Percentiles rank a stretch among this genome's conserved stretches.
Evolutionary conservation across 306 rosid species (phyloP).

Genomic region (Begonia loranthoides): DNA sequence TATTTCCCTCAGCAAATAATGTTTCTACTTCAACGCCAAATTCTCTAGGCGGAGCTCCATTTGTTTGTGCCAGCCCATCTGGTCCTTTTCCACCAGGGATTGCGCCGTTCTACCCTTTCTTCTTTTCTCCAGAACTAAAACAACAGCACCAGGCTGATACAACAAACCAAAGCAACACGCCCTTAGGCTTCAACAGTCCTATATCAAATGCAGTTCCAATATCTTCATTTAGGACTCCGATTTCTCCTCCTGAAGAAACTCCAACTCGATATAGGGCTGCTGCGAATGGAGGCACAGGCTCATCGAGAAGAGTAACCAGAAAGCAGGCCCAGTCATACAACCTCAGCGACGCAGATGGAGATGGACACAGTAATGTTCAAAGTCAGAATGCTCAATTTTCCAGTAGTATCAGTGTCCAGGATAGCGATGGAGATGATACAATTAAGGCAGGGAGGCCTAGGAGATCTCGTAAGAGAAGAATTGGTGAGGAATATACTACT

Average conservation of each 20-base stretch:
- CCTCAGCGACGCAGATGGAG: constrained; percentile 16
- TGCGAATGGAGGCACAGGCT: constrained; percentile 19
- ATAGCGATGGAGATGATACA: constrained; percentile 23
- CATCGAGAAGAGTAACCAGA: constrained; percentile 22
- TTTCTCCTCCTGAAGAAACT: constrained; percentile 1
- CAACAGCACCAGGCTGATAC: constrained; percentile 20
- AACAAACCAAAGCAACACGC: constrained; percentile 4
- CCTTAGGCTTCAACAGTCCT: constrained; percentile 16
- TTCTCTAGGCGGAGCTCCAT: constrained; percentile 76
- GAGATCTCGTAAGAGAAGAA: constrained; percentile 23
- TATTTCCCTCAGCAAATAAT: constrained; percentile 58
- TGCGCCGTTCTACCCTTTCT: constrained; percentile 67
- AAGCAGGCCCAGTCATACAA: constrained; percentile 24
- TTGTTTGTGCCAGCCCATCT: constrained; percentile 70
- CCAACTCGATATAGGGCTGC: constrained; percentile 2
- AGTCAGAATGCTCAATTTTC: constrained; percentile 8
- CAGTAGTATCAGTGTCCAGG: constrained; percentile 12
- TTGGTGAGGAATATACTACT: constrained; percentile 16
- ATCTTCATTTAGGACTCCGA: constrained; percentile 46
- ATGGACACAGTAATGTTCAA: constrained; percentile 21
- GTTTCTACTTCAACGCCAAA: constrained; percentile 30
- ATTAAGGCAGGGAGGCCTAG: constrained; percentile 21
- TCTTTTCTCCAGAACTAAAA: constrained; percentile 34
- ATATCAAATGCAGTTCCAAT: constrained; percentile 62
- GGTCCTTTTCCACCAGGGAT: constrained; percentile 85